phyloP scores from a whole-genome alignment of 768 basidiomycete genomes.

The Astraeus odoratus region DNA sequence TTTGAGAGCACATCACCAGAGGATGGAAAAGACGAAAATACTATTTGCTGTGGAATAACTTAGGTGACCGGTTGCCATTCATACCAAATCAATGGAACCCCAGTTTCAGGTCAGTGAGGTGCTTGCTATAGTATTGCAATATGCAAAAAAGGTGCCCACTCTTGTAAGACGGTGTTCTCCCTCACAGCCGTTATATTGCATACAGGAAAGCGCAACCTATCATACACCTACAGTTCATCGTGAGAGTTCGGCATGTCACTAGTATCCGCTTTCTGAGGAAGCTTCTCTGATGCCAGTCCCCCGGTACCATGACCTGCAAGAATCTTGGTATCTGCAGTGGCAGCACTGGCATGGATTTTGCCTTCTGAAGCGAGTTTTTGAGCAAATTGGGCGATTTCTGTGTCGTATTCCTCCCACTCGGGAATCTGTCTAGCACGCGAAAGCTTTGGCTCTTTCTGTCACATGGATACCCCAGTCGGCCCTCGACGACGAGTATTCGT shows the following conservation, averaged over 20 bases:
- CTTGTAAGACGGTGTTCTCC: no score
- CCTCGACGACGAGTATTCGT: neutral
- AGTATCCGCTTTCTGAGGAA: neutral
- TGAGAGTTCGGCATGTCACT: neutral
- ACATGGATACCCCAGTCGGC: no score
- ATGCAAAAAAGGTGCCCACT: no score
- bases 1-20: no score
- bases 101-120: no score
- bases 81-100: no score
- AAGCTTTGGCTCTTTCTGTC: slow-evolving; percentile 94
- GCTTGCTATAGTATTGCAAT: no score
- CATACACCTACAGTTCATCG: neutral
- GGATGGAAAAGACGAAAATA: no score
- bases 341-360: slow-evolving; percentile 58
- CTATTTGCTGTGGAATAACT: no score
- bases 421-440: slow-evolving; percentile 90
- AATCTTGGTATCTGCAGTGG: slow-evolving; percentile 62
- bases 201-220: neutral
- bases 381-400: slow-evolving; percentile 82
- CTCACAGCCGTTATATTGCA: neutral
- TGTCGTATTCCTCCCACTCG: slow-evolving; percentile 95
- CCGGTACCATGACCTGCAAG: slow-evolving; percentile 45
- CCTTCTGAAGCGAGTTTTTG: slow-evolving; percentile 64
- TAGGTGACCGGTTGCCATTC: no score
- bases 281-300: neutral